Base-by-base conservation (phyloP, 768 basidiomycete genomes). In the Boletus bicolor region DNA sequence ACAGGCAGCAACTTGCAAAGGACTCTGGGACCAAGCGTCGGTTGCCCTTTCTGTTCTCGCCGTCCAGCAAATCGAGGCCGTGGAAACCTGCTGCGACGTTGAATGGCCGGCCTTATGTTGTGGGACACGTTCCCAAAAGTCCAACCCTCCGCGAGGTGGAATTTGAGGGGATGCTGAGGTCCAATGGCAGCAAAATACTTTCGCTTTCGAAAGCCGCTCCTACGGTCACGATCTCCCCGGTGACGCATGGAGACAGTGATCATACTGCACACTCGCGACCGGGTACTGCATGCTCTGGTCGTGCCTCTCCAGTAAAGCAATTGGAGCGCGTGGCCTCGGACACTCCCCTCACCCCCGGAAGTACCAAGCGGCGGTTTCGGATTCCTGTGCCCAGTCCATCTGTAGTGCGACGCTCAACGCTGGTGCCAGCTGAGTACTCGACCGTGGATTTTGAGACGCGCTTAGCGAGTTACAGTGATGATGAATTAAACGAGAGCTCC, bases 51-150 rank as follows among this genome's bases (percentile, higher is more conserved):
- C 73, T 88, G 38, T 89, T 91, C 60, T 77, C 83, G 11, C 71
- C 79, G 21, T 75, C 78, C 30, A 70, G 68, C 62, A 71, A 72
- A 61, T 69, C 69, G 48, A 71, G 81, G 67, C 79, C 81, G 55
- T 91, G 89, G 89, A 91, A 91, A 68, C 87, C 82, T 48, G 89
- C 88, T n/a, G 64, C 83, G n/a, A 90, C 87, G 26, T 77, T 91
- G 42, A 91, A 92, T 56, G 89, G 89, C 0, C 82, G 85, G 4
- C 88, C 89, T 11, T 91, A 90, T 61, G 81, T 86, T 17, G 64
- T 82, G 72, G 64, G 89, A 67, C 59, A 82, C 72, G 77, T 87
- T 67, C 63, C 88, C 70, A 59, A 77, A 63, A 70, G 82, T 46
- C 77, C 81, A 1, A 75, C 73, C 43, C 64, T 78, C 46, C 81